Evolutionary conservation across 1,284 basidiomycete genomes (phyloP).

Genomic region (Rhodotorula sp.): DNA sequence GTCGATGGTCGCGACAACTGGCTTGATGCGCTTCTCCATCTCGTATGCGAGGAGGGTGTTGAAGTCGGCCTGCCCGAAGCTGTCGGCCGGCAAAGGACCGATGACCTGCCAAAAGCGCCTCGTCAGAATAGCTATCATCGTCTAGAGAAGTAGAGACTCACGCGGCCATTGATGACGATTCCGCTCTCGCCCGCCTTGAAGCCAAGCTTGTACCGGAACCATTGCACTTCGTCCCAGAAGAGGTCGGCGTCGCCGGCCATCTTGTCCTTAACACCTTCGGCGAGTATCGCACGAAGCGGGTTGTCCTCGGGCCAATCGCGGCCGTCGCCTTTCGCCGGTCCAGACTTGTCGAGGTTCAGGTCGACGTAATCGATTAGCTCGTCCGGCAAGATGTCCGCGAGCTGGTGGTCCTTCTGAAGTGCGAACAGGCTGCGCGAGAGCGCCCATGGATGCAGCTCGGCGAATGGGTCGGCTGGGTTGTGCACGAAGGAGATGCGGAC

Average conservation of each 20-base stretch:
- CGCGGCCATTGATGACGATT: slow-evolving; percentile 76
- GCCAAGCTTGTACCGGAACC: slow-evolving; percentile 51
- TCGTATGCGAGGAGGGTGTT: slow-evolving; percentile 68
- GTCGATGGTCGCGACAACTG: slow-evolving; percentile 65
- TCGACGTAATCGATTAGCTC: slow-evolving; percentile 26
- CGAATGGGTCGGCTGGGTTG: slow-evolving; percentile 16
- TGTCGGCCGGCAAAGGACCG: slow-evolving; percentile 60
- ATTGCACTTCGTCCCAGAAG: slow-evolving; percentile 18
- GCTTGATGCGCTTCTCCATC: slow-evolving; percentile 63
- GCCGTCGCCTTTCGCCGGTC: not conserved
- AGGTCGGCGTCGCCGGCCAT: slow-evolving; percentile 5
- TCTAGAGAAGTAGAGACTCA: slow-evolving; percentile 48
- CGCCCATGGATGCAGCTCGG: slow-evolving; percentile 11
- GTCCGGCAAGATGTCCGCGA: slow-evolving; percentile 15
- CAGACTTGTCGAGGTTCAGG: slow-evolving; percentile 6
- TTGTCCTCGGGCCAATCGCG: slow-evolving; percentile 16
- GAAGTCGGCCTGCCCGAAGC: slow-evolving; percentile 68
- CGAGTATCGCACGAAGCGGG: slow-evolving; percentile 15
- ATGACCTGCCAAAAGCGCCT: slow-evolving; percentile 57
- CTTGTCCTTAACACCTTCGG: not conserved
- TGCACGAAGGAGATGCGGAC: slow-evolving; percentile 30
- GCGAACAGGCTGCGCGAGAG: slow-evolving; percentile 16
- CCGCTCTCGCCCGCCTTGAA: slow-evolving; percentile 61
- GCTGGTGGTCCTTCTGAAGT: slow-evolving; percentile 1
- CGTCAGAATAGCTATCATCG: not conserved